These are phyloP conservation scores for Penicillium sp. DNA, from an alignment of 2,329 filamentous ascomycete genomes.

Conservation along the genomic window DNA sequence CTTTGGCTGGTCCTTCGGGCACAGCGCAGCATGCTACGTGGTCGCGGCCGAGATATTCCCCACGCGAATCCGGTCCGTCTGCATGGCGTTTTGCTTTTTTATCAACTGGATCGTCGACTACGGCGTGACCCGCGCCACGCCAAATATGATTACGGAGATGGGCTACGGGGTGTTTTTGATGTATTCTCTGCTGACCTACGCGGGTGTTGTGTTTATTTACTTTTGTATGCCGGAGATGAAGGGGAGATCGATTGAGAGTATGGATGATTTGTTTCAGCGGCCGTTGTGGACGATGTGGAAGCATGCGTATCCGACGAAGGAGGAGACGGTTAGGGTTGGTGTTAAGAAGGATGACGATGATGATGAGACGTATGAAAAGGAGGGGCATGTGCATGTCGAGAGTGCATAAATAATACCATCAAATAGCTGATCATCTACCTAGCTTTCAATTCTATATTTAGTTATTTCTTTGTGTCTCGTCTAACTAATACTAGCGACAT, in stretches of 20 bases:
- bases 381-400: too few species aligned
- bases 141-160: constrained; percentile 34
- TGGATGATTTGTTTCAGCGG: constrained; percentile 31
- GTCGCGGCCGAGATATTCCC: constrained; percentile 28
- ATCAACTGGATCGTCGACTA: constrained; percentile 30
- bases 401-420: too few species aligned
- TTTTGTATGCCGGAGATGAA: constrained; percentile 31
- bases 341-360: constrained; percentile 22
- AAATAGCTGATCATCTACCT: too few species aligned
- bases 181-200: constrained; percentile 34
- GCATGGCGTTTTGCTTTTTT: constrained; percentile 27
- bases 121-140: constrained; percentile 27
- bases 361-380: constrained; percentile 12
- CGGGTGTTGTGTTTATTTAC: constrained; percentile 31
- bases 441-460: too few species aligned
- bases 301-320: constrained; percentile 37
- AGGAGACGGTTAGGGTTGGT: constrained; percentile 30
- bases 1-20: constrained; percentile 29
- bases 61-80: constrained; percentile 27
- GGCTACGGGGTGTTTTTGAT: constrained; percentile 36
- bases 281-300: constrained; percentile 41
- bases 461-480: too few species aligned
- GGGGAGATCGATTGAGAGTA: constrained; percentile 29
- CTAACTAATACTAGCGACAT: too few species aligned
- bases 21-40: constrained; percentile 27